Percentiles rank a stretch among this genome's conserved stretches.
Evolutionary conservation across 2,329 filamentous ascomycete species (phyloP).

Genomic region (Aureobasidium sp.): DNA sequence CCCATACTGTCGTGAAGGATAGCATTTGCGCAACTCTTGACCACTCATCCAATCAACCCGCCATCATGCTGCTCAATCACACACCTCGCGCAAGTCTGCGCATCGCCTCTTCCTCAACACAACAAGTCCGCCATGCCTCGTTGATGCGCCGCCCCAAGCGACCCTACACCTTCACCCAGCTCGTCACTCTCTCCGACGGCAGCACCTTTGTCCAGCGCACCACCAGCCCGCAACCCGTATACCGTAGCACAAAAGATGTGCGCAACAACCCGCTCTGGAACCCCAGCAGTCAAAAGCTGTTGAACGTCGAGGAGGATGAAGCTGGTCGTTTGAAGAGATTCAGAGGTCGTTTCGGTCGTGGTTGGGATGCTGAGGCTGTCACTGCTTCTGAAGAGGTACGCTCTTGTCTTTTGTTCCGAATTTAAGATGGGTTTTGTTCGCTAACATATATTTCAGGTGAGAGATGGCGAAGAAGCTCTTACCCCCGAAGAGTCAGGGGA

Average conservation of each 20-base stretch:
- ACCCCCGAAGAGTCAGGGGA: constrained; percentile 37
- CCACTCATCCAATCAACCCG: background rate
- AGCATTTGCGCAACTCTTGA: background rate
- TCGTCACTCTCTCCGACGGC: constrained; percentile 87
- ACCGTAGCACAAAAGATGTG: constrained; percentile 67
- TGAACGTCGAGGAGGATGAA: constrained; percentile 91
- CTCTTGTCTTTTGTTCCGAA: background rate
- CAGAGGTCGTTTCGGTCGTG: constrained; percentile 71
- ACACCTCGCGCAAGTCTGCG: constrained; percentile 3
- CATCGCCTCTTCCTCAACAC: constrained; percentile 12
- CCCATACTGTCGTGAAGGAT: background rate
- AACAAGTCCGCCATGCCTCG: constrained; percentile 69
- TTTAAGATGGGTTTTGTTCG: background rate
- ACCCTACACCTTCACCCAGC: constrained; percentile 95
- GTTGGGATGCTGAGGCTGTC: constrained; percentile 58
- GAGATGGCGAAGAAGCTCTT: constrained; percentile 43
- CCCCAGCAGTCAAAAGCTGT: constrained; percentile 67
- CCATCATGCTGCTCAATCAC: constrained; percentile 4
- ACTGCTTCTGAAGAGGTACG: constrained; percentile 12
- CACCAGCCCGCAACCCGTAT: constrained; percentile 58
- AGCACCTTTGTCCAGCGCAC: constrained; percentile 74
- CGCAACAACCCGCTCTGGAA: constrained; percentile 91
- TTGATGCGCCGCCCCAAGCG: constrained; percentile 81
- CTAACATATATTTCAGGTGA: constrained; percentile 19
- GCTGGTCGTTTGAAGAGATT: constrained; percentile 84